Percentiles rank a stretch among this genome's conserved stretches.
Conservation (phyloP, 2,329 filamentous ascomycete species). For the Epichloe coenophiala region DNA sequence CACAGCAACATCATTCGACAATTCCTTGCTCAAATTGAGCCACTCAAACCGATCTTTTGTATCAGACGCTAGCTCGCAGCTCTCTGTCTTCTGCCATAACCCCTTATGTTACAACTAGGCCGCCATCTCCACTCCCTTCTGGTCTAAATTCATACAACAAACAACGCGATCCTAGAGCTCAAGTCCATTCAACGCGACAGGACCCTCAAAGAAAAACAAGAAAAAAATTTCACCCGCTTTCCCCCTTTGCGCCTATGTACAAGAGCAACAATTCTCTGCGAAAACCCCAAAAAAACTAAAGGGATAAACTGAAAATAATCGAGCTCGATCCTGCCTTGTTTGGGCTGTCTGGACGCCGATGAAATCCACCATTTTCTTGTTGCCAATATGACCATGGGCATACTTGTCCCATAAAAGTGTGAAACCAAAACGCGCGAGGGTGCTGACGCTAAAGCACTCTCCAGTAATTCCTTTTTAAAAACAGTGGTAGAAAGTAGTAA, state of each 20-base stretch:
- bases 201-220: not conserved
- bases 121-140: not conserved
- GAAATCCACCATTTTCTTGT: not conserved
- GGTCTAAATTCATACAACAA: constrained; percentile 4
- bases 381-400: not conserved
- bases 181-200: not conserved
- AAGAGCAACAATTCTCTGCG: not conserved
- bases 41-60: not conserved
- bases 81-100: not conserved
- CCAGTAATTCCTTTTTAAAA: not conserved
- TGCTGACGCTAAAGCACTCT: constrained; percentile 1
- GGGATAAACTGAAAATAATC: not conserved
- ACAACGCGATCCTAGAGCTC: not conserved
- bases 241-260: constrained; percentile 2
- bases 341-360: not conserved
- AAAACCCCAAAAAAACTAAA: not conserved
- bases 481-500: constrained; percentile 2
- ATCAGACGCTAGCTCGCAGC: not conserved
- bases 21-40: not conserved
- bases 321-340: not conserved
- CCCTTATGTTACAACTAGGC: constrained; percentile 4
- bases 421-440: not conserved
- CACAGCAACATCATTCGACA: not conserved
- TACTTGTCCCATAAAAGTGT: not conserved
- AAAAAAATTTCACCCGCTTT: not conserved